Evolutionary conservation across 169 alveolate genomes (phyloP).

Genomic region (Plasmodium reichenowi): DNA sequence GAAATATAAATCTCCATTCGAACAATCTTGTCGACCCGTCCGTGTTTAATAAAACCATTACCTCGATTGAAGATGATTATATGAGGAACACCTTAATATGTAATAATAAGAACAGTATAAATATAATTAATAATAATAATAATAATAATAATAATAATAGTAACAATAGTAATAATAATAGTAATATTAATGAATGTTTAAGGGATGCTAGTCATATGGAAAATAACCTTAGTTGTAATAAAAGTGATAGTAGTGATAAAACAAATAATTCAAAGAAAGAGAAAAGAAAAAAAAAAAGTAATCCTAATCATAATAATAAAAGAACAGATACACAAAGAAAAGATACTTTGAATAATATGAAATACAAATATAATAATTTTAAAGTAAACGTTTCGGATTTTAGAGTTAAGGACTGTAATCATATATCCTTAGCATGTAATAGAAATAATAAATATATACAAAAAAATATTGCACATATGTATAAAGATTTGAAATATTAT

Average conservation of each 20-base stretch:
- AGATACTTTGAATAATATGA: slow-evolving; percentile 20
- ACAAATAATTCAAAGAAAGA: background rate
- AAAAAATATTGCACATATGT: slow-evolving; percentile 66
- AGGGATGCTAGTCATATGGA: background rate
- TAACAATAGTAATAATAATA: background rate
- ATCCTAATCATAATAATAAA: background rate
- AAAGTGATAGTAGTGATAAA: slow-evolving; percentile 1
- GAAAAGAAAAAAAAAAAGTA: background rate
- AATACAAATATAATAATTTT: slow-evolving; percentile 25
- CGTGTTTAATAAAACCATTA: no score
- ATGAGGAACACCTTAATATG: no score
- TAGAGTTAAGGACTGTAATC: slow-evolving; percentile 63
- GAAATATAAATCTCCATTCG: no score
- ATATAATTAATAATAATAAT: background rate
- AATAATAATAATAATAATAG: background rate
- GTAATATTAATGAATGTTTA: background rate
- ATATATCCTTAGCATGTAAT: slow-evolving; percentile 67
- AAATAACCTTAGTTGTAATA: background rate
- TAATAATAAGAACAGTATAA: no score
- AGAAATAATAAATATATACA: slow-evolving; percentile 29
- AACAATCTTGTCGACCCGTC: no score
- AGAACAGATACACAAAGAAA: background rate
- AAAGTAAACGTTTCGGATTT: slow-evolving; percentile 40
- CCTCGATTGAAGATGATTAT: no score
- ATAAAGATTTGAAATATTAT: slow-evolving; percentile 49